A percentile compares a stretch with the other conserved stretches of the same genome.
Conservation (phyloP, 306 rosid species). For the Leucaena leucocephala region DNA sequence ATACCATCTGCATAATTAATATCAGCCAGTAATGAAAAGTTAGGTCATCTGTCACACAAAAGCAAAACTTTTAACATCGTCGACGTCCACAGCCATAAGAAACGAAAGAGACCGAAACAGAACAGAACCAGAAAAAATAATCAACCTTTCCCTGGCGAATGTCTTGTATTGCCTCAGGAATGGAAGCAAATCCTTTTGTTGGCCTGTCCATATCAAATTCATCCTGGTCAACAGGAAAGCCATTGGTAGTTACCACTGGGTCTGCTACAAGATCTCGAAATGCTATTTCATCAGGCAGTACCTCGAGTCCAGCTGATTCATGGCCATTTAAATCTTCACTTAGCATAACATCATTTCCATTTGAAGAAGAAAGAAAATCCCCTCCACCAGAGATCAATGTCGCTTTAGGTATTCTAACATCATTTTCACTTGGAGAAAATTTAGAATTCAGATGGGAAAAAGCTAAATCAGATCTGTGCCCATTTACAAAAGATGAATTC, state of each 20-base stretch:
- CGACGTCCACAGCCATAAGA: constrained; percentile 15
- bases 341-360: constrained; percentile 28
- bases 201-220: constrained; percentile 72
- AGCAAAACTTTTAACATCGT: constrained; percentile 12
- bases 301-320: constrained; percentile 42
- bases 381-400: constrained; percentile 61
- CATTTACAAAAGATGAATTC: constrained; percentile 18
- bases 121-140: constrained; percentile 3
- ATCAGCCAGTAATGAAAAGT: constrained; percentile 27
- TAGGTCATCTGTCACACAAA: constrained; percentile 30
- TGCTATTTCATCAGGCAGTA: constrained; percentile 44
- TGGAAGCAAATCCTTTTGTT: constrained; percentile 75
- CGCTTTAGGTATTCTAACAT: constrained; percentile 51
- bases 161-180: constrained; percentile 80
- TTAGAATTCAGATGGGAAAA: constrained; percentile 37
- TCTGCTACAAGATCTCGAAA: constrained; percentile 51
- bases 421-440: constrained; percentile 36
- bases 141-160: constrained; percentile 81
- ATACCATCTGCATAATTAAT: constrained; percentile 61
- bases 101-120: not conserved
- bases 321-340: constrained; percentile 31
- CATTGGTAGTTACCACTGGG: constrained; percentile 41
- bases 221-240: constrained; percentile 54
- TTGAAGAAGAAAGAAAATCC: constrained; percentile 48
- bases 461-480: constrained; percentile 19